Evolutionary conservation across 106 monocot genomes (phyloP).

Genomic region (Acorus calamus): DNA sequence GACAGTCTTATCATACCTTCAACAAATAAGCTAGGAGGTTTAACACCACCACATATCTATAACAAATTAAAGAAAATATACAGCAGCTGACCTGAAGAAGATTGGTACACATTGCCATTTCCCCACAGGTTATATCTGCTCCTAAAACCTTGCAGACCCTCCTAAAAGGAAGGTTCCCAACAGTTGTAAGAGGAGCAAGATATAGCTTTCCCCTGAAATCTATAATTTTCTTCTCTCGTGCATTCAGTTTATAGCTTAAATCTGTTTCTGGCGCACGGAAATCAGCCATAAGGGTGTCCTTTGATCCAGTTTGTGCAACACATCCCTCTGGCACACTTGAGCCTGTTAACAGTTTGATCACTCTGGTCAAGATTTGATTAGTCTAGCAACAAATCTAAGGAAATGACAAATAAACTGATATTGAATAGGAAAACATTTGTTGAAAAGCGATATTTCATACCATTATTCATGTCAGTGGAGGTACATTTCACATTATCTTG

Average conservation of each 20-base stretch:
- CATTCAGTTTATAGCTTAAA: constrained; percentile 23
- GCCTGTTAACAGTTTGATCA: constrained; percentile 13
- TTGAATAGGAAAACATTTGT: not conserved
- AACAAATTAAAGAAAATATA: not conserved
- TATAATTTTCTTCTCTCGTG: constrained; percentile 72
- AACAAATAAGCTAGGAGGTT: not conserved
- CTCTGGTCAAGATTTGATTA: too few species aligned
- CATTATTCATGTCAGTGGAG: constrained; percentile 20
- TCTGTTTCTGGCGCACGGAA: constrained; percentile 32
- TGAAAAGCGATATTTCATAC: constrained; percentile 8
- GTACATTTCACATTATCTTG: constrained; percentile 18
- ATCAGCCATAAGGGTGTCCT: constrained; percentile 10
- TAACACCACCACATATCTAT: not conserved
- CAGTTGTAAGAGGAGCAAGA: constrained; percentile 91
- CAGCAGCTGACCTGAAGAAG: constrained; percentile 58
- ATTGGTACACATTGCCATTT: constrained; percentile 98
- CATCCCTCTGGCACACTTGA: constrained; percentile 9
- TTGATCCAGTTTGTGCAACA: not conserved
- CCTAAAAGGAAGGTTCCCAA: constrained; percentile 95
- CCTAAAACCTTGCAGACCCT: constrained; percentile 79
- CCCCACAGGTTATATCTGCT: constrained; percentile 92
- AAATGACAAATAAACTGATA: too few species aligned
- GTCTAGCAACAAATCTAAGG: too few species aligned
- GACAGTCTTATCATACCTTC: too few species aligned
- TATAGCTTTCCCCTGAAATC: constrained; percentile 91